Base-by-base conservation (phyloP, 2,329 filamentous ascomycete genomes). In the Cordyceps fumosorosea region DNA sequence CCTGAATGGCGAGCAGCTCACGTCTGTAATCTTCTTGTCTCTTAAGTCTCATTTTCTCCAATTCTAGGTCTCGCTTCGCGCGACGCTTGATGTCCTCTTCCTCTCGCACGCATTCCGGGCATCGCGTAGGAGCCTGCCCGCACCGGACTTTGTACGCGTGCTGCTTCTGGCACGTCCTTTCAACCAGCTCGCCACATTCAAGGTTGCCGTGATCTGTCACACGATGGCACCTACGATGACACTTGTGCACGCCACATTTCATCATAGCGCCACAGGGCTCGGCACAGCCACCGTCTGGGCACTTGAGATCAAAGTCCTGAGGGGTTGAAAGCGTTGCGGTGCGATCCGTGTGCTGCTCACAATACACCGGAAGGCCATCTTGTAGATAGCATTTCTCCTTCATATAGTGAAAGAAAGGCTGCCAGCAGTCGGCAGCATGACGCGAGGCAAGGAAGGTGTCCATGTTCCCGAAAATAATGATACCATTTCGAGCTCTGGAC, bases 381-480 rank as follows among this genome's bases (percentile, higher is more conserved):
- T 84, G 82, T 0, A 90, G 66, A 50, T 82, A 78, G 0, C 76
- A 74, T 1, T 78, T 75, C 0, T 74, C 66, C 56, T 82, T 84
- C 22, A 92, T 66, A 0, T 79, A 69, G 0, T 83, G 72, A 45
- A 91, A 82, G 24, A 89, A 81, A 0, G 77, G 77, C 0, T 65
- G 65, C 88, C 88, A 91, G 0, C 81, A 72, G 0, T 66, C 60
- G 0, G 66, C 62, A 1, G 70, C 71, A 18, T 68, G 70, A 45
- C 76, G 78, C 1, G 86, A 83, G 2, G 76, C 74, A 67, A 84
- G 78, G 65, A 91, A 91, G 0, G 89, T 92, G 0, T 82, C 73
- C 60, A 84, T 80, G 67, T 90, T 90, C 0, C 89, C 88, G 50
- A 91, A 82, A 65, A 93, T 77, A n/a, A 91, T 81, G 16, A 92